Conservation (phyloP, 1,284 basidiomycete genomes). For the Irpex sp. region DNA sequence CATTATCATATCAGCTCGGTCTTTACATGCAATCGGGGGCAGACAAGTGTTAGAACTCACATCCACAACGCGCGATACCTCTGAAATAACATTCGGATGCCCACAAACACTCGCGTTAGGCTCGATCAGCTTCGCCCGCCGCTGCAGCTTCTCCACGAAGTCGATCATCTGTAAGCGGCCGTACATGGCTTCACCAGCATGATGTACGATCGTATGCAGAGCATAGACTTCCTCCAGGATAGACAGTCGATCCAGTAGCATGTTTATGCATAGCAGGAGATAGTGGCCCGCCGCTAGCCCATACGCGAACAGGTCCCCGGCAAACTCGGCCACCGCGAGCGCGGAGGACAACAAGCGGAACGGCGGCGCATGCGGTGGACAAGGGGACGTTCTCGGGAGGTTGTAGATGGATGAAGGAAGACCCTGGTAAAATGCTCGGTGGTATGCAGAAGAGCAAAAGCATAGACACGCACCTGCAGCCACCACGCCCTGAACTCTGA, state of each 20-base stretch:
- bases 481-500: constrained; percentile 31
- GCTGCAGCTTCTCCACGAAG: constrained; percentile 7
- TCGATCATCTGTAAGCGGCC: constrained; percentile 9
- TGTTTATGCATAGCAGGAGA: constrained; percentile 24
- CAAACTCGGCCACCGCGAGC: constrained; percentile 25
- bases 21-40: not conserved
- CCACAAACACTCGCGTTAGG: not conserved
- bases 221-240: constrained; percentile 29
- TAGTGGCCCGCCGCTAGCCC: constrained; percentile 21
- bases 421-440: constrained; percentile 1
- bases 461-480: constrained; percentile 28
- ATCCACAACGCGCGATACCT: constrained; percentile 2
- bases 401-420: constrained; percentile 13
- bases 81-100: not conserved
- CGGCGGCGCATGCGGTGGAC: constrained; percentile 10
- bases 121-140: not conserved
- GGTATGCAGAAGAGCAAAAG: not conserved
- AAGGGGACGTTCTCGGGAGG: constrained; percentile 10
- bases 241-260: constrained; percentile 23
- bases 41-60: not conserved
- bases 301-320: constrained; percentile 30
- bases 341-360: constrained; percentile 24
- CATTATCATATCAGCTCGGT: not conserved
- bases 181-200: constrained; percentile 14
- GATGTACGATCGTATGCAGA: constrained; percentile 24